phyloP scores from a whole-genome alignment of 345 rosid genomes.

The Citropsis articulata region DNA sequence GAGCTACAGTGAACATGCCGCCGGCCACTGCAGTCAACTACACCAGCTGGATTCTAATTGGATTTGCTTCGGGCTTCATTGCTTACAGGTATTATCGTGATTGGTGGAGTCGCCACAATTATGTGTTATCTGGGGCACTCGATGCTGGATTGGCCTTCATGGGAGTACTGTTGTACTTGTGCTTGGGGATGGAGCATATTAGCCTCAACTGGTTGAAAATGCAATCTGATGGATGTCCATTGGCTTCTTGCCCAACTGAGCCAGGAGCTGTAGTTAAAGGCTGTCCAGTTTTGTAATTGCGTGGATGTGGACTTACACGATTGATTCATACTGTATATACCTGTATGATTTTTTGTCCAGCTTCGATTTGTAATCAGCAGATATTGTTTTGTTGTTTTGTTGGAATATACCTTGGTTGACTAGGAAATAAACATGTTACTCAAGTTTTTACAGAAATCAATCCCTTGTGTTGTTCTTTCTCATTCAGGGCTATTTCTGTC shows the following conservation, averaged over 20 bases:
- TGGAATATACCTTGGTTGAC: too few species aligned
- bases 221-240: constrained; percentile 52
- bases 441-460: too few species aligned
- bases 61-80: constrained; percentile 53
- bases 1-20: constrained; percentile 48
- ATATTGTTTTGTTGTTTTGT: too few species aligned
- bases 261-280: constrained; percentile 35
- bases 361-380: too few species aligned
- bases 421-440: too few species aligned
- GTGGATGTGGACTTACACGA: neutral
- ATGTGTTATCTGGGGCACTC: constrained; percentile 61
- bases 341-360: neutral
- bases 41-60: constrained; percentile 53
- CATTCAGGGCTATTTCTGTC: too few species aligned
- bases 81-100: constrained; percentile 52
- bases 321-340: neutral
- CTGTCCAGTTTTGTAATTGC: constrained; percentile 36
- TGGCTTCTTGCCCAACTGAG: constrained; percentile 61
- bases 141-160: constrained; percentile 71
- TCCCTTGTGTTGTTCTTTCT: too few species aligned
- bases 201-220: constrained; percentile 58
- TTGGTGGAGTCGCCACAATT: constrained; percentile 74
- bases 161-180: constrained; percentile 54
- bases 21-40: constrained; percentile 70
- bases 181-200: constrained; percentile 47